A percentile compares a stretch with the other conserved stretches of the same genome.
phyloP scores from a whole-genome alignment of 305 asterid genomes.

The Fraxinus platypoda region DNA sequence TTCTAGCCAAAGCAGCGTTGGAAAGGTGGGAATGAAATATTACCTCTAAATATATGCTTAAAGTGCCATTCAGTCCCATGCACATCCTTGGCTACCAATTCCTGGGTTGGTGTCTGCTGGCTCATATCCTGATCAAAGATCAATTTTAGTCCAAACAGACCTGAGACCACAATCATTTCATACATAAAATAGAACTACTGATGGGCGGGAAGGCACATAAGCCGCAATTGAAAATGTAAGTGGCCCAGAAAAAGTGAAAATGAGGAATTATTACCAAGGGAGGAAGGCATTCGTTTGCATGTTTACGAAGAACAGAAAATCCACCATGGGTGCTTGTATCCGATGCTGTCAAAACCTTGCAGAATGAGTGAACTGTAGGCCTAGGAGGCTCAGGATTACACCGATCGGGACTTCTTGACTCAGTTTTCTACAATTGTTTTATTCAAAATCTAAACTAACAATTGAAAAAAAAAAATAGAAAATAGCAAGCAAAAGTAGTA shows the following conservation, averaged over 20 bases:
- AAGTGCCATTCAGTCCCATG: slow-evolving; percentile 86
- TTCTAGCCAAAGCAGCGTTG: neutral
- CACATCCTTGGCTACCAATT: slow-evolving; percentile 82
- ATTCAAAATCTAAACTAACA: neutral
- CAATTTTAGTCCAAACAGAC: slow-evolving; percentile 13
- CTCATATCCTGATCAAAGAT: slow-evolving; percentile 64
- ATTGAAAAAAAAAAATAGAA: neutral
- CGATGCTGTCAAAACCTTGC: slow-evolving; percentile 72
- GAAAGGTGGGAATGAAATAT: neutral
- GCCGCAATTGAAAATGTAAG: neutral
- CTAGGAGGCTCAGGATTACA: slow-evolving; percentile 42
- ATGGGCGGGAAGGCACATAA: neutral
- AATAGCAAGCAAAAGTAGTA: neutral
- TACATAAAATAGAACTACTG: neutral
- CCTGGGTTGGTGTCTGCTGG: slow-evolving; percentile 82
- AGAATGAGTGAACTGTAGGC: slow-evolving; percentile 60
- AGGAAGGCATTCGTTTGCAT: slow-evolving; percentile 83
- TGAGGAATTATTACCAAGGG: slow-evolving; percentile 52
- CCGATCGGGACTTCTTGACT: slow-evolving; percentile 41
- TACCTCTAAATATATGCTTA: slow-evolving; percentile 96
- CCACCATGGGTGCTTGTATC: slow-evolving; percentile 91
- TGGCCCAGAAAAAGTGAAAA: neutral
- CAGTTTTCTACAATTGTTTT: slow-evolving; percentile 43
- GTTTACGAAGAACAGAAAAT: slow-evolving; percentile 73
- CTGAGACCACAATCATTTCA: neutral